Conservation (phyloP, 1,139 yeast genomes). For the Taphrina populina region DNA sequence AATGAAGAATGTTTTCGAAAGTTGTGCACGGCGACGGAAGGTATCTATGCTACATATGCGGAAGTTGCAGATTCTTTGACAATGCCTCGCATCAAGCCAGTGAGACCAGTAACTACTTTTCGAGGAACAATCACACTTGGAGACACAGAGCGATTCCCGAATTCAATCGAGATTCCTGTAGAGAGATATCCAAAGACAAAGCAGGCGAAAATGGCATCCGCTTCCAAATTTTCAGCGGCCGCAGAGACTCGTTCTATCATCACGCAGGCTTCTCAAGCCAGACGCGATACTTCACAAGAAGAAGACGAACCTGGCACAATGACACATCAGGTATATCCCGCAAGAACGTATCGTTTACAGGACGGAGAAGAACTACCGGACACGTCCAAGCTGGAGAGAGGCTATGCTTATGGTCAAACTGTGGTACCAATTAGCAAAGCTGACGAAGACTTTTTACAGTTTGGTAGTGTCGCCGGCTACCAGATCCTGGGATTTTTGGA, state of each 20-base stretch:
- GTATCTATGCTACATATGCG: conserved; percentile 42
- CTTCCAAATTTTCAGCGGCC: conserved; percentile 42
- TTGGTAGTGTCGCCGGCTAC: conserved; percentile 53
- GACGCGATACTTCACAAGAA: background rate
- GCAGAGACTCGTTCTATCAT: conserved; percentile 25
- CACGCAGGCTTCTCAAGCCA: conserved; percentile 16
- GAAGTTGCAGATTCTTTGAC: conserved; percentile 35
- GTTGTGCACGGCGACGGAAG: conserved; percentile 41
- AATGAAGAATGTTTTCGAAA: conserved; percentile 33
- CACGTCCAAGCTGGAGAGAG: conserved; percentile 48
- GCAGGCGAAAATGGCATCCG: conserved; percentile 48
- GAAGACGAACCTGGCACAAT: background rate
- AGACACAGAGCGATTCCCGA: conserved; percentile 39
- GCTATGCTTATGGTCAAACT: conserved; percentile 69
- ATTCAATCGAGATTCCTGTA: conserved; percentile 46
- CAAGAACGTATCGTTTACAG: conserved; percentile 35
- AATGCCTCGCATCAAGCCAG: conserved; percentile 35
- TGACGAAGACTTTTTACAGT: conserved; percentile 50
- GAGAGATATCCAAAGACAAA: conserved; percentile 68
- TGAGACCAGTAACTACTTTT: conserved; percentile 41
- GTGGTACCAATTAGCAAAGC: conserved; percentile 54
- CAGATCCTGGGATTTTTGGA: conserved; percentile 65
- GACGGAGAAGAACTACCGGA: conserved; percentile 40
- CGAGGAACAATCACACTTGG: conserved; percentile 52
- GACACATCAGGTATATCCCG: conserved; percentile 18